These are phyloP conservation scores for Penicillium sumatraense DNA, from an alignment of 2,329 filamentous ascomycete genomes.

Conservation along the genomic window DNA sequence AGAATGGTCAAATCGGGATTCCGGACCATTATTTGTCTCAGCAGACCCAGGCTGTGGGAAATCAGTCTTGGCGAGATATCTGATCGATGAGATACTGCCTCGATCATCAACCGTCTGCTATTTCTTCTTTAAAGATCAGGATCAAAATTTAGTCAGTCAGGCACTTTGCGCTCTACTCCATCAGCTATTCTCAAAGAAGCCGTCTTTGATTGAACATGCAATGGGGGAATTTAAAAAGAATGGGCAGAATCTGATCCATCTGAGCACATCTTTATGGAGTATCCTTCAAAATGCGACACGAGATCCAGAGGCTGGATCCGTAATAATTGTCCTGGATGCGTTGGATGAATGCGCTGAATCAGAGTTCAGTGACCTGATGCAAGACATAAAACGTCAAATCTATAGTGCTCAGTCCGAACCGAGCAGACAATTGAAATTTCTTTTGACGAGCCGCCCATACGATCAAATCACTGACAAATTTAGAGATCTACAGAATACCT, in stretches of 20 bases:
- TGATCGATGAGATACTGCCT: conserved; percentile 3
- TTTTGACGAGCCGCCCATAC: too few relatives aligned
- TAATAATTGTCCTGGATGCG: conserved; percentile 47
- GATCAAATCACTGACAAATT: too few relatives aligned
- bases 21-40: conserved; percentile 1
- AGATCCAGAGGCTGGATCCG: too few relatives aligned
- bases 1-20: conserved; percentile 6
- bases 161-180: conserved; percentile 49
- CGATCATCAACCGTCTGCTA: conserved; percentile 38
- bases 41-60: conserved; percentile 9
- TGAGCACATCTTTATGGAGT: conserved; percentile 35
- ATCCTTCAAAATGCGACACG: too few relatives aligned
- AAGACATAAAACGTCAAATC: too few relatives aligned
- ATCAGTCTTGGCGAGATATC: conserved; percentile 1
- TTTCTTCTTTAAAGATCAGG: conserved; percentile 51
- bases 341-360: conserved; percentile 44
- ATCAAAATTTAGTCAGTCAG: conserved; percentile 40
- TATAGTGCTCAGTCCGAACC: too few relatives aligned
- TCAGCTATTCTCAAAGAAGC: conserved; percentile 42
- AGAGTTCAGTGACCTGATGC: conserved; percentile 28
- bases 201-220: conserved; percentile 39
- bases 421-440: too few relatives aligned
- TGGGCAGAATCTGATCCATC: conserved; percentile 30
- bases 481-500: too few relatives aligned
- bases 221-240: conserved; percentile 29